These are phyloP conservation scores for Dalbergia oliveri DNA, from an alignment of 306 rosid species.

Conservation along the genomic window DNA sequence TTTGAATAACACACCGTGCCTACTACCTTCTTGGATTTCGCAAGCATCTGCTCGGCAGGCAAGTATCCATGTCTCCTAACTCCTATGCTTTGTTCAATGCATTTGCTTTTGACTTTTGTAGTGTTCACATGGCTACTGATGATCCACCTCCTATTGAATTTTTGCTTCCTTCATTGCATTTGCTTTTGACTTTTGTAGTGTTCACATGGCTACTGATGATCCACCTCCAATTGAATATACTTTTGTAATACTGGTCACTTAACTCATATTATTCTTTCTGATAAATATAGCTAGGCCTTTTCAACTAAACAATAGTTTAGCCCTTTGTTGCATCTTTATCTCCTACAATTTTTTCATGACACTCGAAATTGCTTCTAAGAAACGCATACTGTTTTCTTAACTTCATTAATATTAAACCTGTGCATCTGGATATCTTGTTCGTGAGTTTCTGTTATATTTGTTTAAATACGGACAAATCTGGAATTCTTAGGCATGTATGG, in stretches of 20 bases:
- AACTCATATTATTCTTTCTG: background rate
- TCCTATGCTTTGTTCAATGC: background rate
- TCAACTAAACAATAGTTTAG: background rate
- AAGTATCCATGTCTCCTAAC: constrained; percentile 52
- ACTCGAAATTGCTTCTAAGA: background rate
- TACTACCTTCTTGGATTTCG: constrained; percentile 96
- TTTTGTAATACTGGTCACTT: background rate
- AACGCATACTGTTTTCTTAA: background rate
- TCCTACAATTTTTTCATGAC: background rate
- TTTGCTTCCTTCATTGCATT: constrained; percentile 14
- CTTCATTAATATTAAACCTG: constrained; percentile 3
- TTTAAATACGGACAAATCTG: constrained; percentile 3
- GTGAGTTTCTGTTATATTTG: constrained; percentile 16
- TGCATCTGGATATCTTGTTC: constrained; percentile 31
- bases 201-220: background rate
- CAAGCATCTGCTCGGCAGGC: constrained; percentile 98
- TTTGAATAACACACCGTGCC: constrained; percentile 94
- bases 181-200: constrained; percentile 12
- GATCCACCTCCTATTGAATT: background rate
- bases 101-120: constrained; percentile 18
- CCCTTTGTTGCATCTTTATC: constrained; percentile 14
- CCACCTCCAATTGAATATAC: background rate
- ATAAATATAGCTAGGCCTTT: background rate
- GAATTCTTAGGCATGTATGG: background rate
- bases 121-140: background rate